These are phyloP conservation scores for Mortierella sp. DNA, from an alignment of 371 early-diverging fungal genomes.

Conservation along the genomic window DNA sequence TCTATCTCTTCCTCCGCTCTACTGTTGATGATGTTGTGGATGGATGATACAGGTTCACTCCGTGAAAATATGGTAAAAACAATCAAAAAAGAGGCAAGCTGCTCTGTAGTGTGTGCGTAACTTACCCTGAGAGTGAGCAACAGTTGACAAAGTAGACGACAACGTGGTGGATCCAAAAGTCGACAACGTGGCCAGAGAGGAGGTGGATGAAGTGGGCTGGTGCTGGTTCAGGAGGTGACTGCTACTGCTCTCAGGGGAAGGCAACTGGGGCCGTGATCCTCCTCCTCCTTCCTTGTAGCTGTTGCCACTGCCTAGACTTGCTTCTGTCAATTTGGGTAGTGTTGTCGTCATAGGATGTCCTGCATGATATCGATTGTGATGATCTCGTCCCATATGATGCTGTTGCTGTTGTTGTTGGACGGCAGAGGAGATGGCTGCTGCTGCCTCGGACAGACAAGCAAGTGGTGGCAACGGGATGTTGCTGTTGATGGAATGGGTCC, in stretches of 20 bases:
- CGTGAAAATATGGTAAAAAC: slow-evolving; percentile 2
- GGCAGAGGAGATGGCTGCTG: slow-evolving; percentile 1
- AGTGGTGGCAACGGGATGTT: background rate
- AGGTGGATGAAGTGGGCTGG: background rate
- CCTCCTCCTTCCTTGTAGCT: background rate
- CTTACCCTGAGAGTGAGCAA: background rate
- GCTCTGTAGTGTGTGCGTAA: too few relatives aligned
- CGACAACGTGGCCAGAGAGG: slow-evolving; percentile 1
- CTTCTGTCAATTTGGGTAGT: background rate
- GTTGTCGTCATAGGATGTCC: background rate
- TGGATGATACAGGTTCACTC: background rate
- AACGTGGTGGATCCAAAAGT: slow-evolving; percentile 9
- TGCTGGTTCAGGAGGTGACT: background rate
- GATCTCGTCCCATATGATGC: background rate
- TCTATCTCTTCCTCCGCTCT: background rate
- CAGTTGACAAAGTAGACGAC: background rate
- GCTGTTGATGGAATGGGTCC: background rate
- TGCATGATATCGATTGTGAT: background rate
- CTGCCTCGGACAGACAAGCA: background rate
- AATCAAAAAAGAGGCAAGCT: background rate
- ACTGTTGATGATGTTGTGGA: background rate
- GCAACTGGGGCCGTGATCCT: background rate
- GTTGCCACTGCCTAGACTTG: background rate
- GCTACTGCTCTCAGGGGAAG: slow-evolving; percentile 7
- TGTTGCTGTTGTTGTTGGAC: slow-evolving; percentile 6